These are phyloP conservation scores for Discostella stelligeroides DNA, from an alignment of 108 stramenopile genomes.

Conservation along the genomic window DNA sequence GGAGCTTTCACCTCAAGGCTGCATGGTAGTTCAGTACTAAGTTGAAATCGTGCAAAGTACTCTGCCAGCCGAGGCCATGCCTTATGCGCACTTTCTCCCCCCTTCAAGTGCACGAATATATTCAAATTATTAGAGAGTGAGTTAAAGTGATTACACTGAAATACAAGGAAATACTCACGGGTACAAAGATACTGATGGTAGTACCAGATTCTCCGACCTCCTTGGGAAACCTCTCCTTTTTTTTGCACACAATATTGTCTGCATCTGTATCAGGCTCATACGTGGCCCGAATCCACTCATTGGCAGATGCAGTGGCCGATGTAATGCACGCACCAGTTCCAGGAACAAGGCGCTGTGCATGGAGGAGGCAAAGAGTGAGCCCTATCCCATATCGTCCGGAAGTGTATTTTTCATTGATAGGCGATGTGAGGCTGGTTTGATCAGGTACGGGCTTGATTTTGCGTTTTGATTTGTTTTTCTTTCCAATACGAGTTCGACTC, in stretches of 20 bases:
- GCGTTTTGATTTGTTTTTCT: background rate
- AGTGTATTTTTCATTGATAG: slow-evolving; percentile 22
- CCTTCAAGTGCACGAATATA: slow-evolving; percentile 39
- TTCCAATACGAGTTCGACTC: background rate
- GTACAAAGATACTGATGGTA: slow-evolving; percentile 72
- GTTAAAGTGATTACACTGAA: slow-evolving; percentile 12
- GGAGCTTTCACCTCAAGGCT: slow-evolving; percentile 83
- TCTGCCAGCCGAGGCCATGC: slow-evolving; percentile 83
- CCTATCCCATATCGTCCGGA: slow-evolving; percentile 46
- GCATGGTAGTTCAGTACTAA: slow-evolving; percentile 61
- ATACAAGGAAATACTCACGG: slow-evolving; percentile 56
- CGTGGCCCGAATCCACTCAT: slow-evolving; percentile 46
- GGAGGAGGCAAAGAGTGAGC: slow-evolving; percentile 73
- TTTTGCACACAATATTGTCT: slow-evolving; percentile 56
- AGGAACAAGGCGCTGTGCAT: slow-evolving; percentile 82
- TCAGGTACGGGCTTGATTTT: background rate
- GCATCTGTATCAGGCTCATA: slow-evolving; percentile 72
- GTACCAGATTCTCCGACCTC: slow-evolving; percentile 64
- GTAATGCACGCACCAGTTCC: slow-evolving; percentile 68
- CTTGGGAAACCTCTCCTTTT: slow-evolving; percentile 49
- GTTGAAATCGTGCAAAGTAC: slow-evolving; percentile 81
- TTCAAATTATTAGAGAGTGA: slow-evolving; percentile 14
- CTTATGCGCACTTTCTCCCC: slow-evolving; percentile 54
- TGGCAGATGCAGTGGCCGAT: slow-evolving; percentile 52
- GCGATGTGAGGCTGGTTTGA: background rate